Percentiles rank a stretch among this genome's conserved stretches.
Conservation (phyloP, 805 yeast genomes). For the Lipomyces yamadae region DNA sequence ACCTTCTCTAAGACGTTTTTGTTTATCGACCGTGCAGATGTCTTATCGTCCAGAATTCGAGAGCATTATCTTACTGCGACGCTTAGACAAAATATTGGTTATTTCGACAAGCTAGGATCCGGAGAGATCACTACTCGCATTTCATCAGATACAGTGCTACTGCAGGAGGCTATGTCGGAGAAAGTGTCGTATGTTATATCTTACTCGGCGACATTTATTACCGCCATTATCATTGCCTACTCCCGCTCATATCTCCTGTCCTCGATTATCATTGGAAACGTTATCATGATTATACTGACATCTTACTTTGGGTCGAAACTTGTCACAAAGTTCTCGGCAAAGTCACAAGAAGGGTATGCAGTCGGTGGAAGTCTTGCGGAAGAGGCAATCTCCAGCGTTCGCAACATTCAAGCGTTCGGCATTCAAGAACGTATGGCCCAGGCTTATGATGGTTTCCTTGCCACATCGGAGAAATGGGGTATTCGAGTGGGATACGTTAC, state of each 20-base stretch:
- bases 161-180: slow-evolving; percentile 52
- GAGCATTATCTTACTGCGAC: slow-evolving; percentile 47
- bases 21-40: slow-evolving; percentile 50
- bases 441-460: slow-evolving; percentile 45
- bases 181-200: slow-evolving; percentile 46
- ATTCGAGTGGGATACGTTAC: slow-evolving; percentile 33
- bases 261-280: slow-evolving; percentile 45
- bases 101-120: slow-evolving; percentile 50
- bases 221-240: slow-evolving; percentile 48
- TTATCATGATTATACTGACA: slow-evolving; percentile 44
- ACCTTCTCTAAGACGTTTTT: slow-evolving; percentile 45
- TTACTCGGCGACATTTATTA: slow-evolving; percentile 48
- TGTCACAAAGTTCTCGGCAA: slow-evolving; percentile 38
- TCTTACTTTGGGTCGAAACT: slow-evolving; percentile 43
- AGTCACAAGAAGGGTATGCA: slow-evolving; percentile 30
- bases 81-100: slow-evolving; percentile 50
- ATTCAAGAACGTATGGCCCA: slow-evolving; percentile 47
- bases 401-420: slow-evolving; percentile 52
- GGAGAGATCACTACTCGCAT: slow-evolving; percentile 53
- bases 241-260: slow-evolving; percentile 48
- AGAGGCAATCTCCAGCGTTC: slow-evolving; percentile 48
- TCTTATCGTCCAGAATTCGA: slow-evolving; percentile 49
- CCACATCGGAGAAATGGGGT: slow-evolving; percentile 40
- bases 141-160: slow-evolving; percentile 49
- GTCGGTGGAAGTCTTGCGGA: slow-evolving; percentile 48